A percentile compares a stretch with the other conserved stretches of the same genome.
Evolutionary conservation across 768 basidiomycete species (phyloP).

Genomic region (Phanerodontia chrysosporium): DNA sequence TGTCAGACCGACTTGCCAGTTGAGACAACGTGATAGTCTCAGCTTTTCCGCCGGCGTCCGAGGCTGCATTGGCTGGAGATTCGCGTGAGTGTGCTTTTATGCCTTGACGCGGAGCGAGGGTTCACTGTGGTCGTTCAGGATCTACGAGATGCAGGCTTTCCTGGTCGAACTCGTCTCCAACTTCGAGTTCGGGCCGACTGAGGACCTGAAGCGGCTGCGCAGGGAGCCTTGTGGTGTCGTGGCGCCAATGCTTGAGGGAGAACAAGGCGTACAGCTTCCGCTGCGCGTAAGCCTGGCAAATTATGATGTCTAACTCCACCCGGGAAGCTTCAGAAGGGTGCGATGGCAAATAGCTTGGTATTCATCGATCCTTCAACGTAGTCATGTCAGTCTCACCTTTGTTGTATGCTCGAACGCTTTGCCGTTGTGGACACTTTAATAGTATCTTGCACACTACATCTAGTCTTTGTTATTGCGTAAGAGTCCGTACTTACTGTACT

Average conservation of each 20-base stretch:
- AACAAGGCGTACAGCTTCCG: slow-evolving; percentile 6
- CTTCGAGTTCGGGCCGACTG: slow-evolving; percentile 44
- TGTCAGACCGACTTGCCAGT: neutral
- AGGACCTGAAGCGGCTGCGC: slow-evolving; percentile 24
- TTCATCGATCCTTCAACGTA: no score
- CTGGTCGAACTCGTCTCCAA: slow-evolving; percentile 48
- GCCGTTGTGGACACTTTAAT: no score
- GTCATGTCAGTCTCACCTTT: no score
- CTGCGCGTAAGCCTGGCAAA: neutral
- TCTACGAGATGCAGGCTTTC: slow-evolving; percentile 52
- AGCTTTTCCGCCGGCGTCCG: neutral
- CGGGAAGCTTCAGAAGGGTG: no score
- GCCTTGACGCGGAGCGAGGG: neutral
- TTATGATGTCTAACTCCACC: neutral
- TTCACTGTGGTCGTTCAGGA: slow-evolving; percentile 6
- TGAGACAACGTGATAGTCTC: neutral
- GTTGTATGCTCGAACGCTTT: no score
- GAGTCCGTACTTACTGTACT: no score
- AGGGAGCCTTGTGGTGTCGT: slow-evolving; percentile 29
- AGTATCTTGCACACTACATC: no score
- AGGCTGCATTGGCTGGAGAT: slow-evolving; percentile 17
- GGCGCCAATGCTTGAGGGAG: slow-evolving; percentile 32
- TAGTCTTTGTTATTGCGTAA: no score
- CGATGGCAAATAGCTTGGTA: no score
- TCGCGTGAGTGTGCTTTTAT: slow-evolving; percentile 10